Evolutionary conservation across 106 monocot genomes (phyloP).

Genomic region (Xerophyta viscosa): DNA sequence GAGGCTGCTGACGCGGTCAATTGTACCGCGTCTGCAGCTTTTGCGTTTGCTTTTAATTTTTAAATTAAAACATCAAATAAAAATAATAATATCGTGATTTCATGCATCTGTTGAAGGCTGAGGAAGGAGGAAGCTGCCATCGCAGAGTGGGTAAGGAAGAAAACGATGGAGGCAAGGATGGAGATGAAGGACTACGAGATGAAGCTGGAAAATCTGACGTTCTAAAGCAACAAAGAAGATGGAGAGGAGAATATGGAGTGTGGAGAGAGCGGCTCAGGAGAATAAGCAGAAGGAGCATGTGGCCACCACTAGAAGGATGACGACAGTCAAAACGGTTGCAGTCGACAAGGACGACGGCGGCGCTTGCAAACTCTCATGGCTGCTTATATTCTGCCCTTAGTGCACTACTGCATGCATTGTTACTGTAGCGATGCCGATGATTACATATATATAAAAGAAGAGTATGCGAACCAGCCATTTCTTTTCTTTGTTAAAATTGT

Average conservation of each 20-base stretch:
- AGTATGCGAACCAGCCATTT: too few species aligned
- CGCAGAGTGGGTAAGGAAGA: conserved; percentile 31
- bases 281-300: conserved; percentile 31
- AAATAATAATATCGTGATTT: too few species aligned
- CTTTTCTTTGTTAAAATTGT: too few species aligned
- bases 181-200: conserved; percentile 33
- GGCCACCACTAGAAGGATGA: conserved; percentile 21
- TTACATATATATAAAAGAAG: too few species aligned
- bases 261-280: conserved; percentile 32
- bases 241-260: conserved; percentile 23
- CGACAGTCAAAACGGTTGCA: conserved; percentile 13
- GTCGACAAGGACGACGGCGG: too few species aligned
- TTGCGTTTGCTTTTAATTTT: too few species aligned
- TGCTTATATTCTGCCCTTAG: conserved; percentile 19
- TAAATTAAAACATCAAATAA: too few species aligned
- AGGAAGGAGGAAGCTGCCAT: conserved; percentile 28
- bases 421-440: too few species aligned
- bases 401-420: too few species aligned
- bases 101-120: conserved; percentile 22
- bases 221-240: conserved; percentile 23
- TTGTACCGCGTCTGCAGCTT: too few species aligned
- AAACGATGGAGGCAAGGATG: conserved; percentile 31
- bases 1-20: too few species aligned
- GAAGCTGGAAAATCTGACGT: conserved; percentile 32
- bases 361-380: conserved; percentile 44